Evolutionary conservation across 2,329 filamentous ascomycete genomes (phyloP), one percentile per base, ranked within the genome.

Genomic region (Fusarium chlamydosporum): DNA sequence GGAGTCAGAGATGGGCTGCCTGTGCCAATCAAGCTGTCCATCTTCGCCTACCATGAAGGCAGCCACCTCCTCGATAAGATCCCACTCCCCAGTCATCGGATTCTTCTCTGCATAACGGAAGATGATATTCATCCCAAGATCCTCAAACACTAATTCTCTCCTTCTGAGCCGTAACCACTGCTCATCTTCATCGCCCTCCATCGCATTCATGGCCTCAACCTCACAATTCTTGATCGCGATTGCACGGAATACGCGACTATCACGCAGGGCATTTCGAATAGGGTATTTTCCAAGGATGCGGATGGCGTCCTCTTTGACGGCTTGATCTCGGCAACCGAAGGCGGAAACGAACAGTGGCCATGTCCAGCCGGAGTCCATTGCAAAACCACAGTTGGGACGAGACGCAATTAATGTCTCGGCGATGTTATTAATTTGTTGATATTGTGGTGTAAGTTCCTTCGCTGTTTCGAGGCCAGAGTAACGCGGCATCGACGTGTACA

Each of bases 281-380:
- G 81, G 81, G 29, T 83, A 81, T 46, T 76, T 70, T 6, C 74
- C 75, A 16, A 84, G 72, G 18, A 84, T 79, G 10, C 78, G 75
- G 15, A 80, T 78, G 9, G 82, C 78, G 6, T 83, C 79, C 7
- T 78, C 76, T 13, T 81, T 75, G 6, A 84, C 78, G 0, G 70
- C 61, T 5, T 74, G 72, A 47, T 82, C 79, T 9, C 81, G 77
- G 45, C 81, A 83, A 8, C 77, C 79, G 70, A 81, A 80, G 0
- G 81, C 75, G 5, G 79, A 77, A 6, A 82, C 68, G 26, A 82
- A 81, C 6, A 84, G 72, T 0, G 81, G 80, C 80, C 82, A 82
- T 8, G 81, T 82, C 71, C 80, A 82, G 1, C 82, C 82, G 4
- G 80, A 78, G 59, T 84, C 82, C 79, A 84, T 81, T 1, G 82